Evolutionary conservation across 495 filamentous ascomycete genomes (phyloP).

Genomic region (Corynascus novoguineensis): DNA sequence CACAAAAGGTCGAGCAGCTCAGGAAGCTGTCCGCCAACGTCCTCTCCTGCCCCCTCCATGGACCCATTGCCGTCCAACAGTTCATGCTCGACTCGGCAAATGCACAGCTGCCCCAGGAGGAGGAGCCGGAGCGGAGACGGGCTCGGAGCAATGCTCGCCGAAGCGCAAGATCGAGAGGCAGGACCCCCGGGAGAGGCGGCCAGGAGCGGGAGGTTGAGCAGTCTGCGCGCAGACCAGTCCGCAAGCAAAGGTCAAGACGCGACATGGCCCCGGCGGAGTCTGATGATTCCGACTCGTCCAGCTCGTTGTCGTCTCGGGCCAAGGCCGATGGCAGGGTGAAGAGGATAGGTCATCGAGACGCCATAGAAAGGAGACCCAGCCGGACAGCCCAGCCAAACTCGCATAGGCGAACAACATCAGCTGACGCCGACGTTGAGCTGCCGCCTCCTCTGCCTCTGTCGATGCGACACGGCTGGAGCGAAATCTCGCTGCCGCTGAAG

Average conservation of each 20-base stretch:
- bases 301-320: not conserved
- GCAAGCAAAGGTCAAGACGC: not conserved
- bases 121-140: not conserved
- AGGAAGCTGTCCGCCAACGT: slow-evolving; percentile 25
- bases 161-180: not conserved
- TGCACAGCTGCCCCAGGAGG: not conserved
- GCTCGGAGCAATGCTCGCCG: slow-evolving; percentile 1
- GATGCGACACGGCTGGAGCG: slow-evolving; percentile 7
- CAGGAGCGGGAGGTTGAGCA: not conserved
- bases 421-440: slow-evolving; percentile 10
- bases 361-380: slow-evolving; percentile 1
- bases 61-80: slow-evolving; percentile 27
- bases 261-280: not conserved
- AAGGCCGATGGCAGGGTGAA: not conserved
- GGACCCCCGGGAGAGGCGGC: not conserved
- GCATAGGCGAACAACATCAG: slow-evolving; percentile 11
- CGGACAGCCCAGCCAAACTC: not conserved
- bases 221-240: not conserved
- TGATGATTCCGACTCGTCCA: slow-evolving; percentile 11
- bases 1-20: slow-evolving; percentile 19
- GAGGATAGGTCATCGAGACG: not conserved
- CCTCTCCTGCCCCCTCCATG: slow-evolving; percentile 28
- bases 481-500: slow-evolving; percentile 1
- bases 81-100: slow-evolving; percentile 18
- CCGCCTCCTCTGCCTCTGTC: not conserved